These are phyloP conservation scores for Teunomyces aglyptinius DNA, from an alignment of 805 yeast genomes.

Conservation along the genomic window DNA sequence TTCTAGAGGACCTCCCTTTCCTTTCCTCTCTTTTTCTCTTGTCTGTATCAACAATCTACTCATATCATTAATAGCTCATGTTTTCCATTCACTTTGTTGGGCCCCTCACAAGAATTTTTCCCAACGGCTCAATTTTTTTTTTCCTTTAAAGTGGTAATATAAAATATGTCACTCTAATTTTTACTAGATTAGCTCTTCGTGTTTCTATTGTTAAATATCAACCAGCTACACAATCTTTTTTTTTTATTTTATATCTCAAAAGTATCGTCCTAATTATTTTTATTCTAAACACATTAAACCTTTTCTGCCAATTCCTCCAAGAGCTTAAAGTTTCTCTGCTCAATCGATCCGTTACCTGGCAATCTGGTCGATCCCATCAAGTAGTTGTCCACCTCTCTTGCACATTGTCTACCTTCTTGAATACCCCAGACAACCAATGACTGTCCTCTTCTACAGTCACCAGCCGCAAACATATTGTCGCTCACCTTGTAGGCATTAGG, in stretches of 20 bases:
- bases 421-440: constrained; percentile 98
- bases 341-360: constrained; percentile 94
- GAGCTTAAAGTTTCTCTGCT: constrained; percentile 74
- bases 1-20: too few relatives aligned
- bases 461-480: constrained; percentile 86
- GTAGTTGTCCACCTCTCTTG: constrained; percentile 82
- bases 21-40: too few relatives aligned
- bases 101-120: too few relatives aligned
- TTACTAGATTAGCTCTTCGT: too few relatives aligned
- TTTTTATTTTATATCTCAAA: neutral
- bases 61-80: too few relatives aligned
- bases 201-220: too few relatives aligned
- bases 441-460: constrained; percentile 99
- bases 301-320: constrained; percentile 74
- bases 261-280: neutral
- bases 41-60: too few relatives aligned
- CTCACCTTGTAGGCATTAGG: constrained; percentile 66
- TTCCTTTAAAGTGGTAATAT: too few relatives aligned
- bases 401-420: constrained; percentile 99
- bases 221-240: neutral
- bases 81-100: too few relatives aligned
- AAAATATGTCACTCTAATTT: too few relatives aligned
- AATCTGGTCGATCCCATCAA: constrained; percentile 76
- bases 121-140: too few relatives aligned
- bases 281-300: constrained; percentile 26